Conservation (phyloP, 169 alveolate genomes). For the Plasmodium sp. region DNA sequence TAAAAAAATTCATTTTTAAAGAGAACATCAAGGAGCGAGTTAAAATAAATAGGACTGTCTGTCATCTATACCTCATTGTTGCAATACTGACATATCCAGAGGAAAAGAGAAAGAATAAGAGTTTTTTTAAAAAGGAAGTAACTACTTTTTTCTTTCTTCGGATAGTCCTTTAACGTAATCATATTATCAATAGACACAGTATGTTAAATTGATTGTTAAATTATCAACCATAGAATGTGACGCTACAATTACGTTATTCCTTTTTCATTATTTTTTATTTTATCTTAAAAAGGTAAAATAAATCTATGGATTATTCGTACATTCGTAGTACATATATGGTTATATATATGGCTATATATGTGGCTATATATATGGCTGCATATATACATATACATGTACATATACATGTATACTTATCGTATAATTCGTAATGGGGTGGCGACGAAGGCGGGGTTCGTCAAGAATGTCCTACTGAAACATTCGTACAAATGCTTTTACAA, state of each 20-base stretch:
- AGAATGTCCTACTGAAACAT: neutral
- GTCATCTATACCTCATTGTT: neutral
- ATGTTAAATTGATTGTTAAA: neutral
- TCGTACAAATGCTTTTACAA: neutral
- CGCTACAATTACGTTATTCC: neutral
- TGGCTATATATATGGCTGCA: neutral
- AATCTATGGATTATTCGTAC: neutral
- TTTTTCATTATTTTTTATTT: neutral
- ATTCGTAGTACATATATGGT: neutral
- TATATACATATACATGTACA: neutral
- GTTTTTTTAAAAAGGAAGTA: neutral
- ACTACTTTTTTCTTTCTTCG: neutral
- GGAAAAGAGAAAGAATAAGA: neutral
- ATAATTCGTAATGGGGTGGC: neutral
- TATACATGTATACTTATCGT: neutral
- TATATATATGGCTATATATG: neutral
- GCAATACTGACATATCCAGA: neutral
- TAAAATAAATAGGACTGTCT: neutral
- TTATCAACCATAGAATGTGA: neutral
- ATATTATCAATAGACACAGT: neutral
- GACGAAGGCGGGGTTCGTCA: neutral
- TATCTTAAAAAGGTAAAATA: neutral
- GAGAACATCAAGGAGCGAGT: neutral
- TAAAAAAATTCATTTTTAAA: neutral
- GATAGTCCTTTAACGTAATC: neutral